These are phyloP conservation scores for Stylosanthes scabra DNA, from an alignment of 331 rosid genomes.

Conservation along the genomic window DNA sequence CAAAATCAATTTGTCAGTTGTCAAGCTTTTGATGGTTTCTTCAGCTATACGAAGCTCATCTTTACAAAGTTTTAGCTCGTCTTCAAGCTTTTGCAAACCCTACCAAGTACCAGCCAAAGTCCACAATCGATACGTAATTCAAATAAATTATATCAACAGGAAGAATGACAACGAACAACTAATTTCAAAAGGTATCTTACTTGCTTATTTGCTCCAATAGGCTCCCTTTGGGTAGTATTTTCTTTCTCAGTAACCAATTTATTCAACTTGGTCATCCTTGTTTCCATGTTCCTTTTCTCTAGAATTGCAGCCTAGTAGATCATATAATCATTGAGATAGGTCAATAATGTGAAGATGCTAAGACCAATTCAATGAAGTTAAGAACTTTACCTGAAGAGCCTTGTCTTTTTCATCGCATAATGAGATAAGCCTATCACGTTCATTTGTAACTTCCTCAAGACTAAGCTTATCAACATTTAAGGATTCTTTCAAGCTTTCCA, in stretches of 20 bases:
- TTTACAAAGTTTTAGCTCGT: no score
- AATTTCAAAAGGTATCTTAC: conserved; percentile 46
- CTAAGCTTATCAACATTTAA: conserved; percentile 62
- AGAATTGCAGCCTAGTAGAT: conserved; percentile 62
- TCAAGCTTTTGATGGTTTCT: conserved; percentile 66
- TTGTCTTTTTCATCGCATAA: conserved; percentile 73
- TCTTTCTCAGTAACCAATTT: conserved; percentile 50
- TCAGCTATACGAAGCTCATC: no score
- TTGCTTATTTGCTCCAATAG: conserved; percentile 58
- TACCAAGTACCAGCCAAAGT: conserved; percentile 32
- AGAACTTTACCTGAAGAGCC: conserved; percentile 74
- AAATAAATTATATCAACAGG: conserved; percentile 2
- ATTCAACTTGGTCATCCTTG: conserved; percentile 65
- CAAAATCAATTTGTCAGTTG: conserved; percentile 60
- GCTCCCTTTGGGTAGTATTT: conserved; percentile 54
- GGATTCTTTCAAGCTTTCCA: conserved; percentile 70
- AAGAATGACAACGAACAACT: conserved; percentile 27
- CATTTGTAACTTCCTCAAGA: conserved; percentile 59
- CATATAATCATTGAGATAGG: conserved; percentile 17
- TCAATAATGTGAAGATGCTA: conserved; percentile 3
- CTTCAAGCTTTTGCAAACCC: conserved; percentile 69
- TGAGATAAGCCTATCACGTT: conserved; percentile 60
- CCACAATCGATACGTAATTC: background rate
- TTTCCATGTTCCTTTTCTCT: conserved; percentile 79
- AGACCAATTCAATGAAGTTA: conserved; percentile 23